A percentile compares a stretch with the other conserved stretches of the same genome.
phyloP scores from a whole-genome alignment of 1,284 basidiomycete genomes.

The Inonotus obliquus region DNA sequence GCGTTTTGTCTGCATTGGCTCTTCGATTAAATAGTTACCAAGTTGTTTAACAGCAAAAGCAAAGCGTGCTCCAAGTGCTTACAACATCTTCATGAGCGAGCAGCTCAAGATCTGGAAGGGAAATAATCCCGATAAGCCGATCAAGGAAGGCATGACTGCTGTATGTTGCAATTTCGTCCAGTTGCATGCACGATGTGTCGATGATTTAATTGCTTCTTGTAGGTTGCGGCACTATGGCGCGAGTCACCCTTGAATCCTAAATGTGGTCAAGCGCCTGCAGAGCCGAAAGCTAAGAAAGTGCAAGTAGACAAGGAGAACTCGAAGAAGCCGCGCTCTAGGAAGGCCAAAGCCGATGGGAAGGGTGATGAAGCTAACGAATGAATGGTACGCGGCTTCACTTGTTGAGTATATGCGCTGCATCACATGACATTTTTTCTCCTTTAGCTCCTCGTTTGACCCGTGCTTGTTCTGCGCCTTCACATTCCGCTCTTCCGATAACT shows the following conservation, averaged over 20 bases:
- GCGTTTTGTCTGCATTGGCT: not conserved
- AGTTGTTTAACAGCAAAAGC: conserved; percentile 35
- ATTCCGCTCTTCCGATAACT: not conserved
- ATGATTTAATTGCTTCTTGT: conserved; percentile 7
- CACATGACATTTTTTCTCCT: not conserved
- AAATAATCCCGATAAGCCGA: conserved; percentile 42
- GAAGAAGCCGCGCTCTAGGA: conserved; percentile 22
- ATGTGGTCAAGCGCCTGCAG: conserved; percentile 42
- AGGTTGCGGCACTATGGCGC: conserved; percentile 53
- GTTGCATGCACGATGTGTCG: not conserved
- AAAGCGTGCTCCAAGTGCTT: conserved; percentile 50
- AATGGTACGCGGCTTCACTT: not conserved
- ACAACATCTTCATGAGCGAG: conserved; percentile 49
- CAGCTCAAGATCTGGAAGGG: conserved; percentile 51
- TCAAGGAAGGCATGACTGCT: conserved; percentile 49
- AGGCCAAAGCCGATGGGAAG: conserved; percentile 21
- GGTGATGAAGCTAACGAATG: not conserved
- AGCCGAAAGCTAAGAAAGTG: conserved; percentile 28
- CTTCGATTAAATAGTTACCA: not conserved
- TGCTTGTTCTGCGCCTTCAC: not conserved
- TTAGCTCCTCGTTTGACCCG: not conserved
- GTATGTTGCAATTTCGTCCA: conserved; percentile 28
- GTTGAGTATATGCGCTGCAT: not conserved
- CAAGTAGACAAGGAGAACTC: conserved; percentile 26
- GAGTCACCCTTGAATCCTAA: conserved; percentile 57